A percentile compares a stretch with the other conserved stretches of the same genome.
These are phyloP conservation scores for Debaryomyces robertsiae DNA, from an alignment of 1,139 yeast genomes.

Conservation along the genomic window DNA sequence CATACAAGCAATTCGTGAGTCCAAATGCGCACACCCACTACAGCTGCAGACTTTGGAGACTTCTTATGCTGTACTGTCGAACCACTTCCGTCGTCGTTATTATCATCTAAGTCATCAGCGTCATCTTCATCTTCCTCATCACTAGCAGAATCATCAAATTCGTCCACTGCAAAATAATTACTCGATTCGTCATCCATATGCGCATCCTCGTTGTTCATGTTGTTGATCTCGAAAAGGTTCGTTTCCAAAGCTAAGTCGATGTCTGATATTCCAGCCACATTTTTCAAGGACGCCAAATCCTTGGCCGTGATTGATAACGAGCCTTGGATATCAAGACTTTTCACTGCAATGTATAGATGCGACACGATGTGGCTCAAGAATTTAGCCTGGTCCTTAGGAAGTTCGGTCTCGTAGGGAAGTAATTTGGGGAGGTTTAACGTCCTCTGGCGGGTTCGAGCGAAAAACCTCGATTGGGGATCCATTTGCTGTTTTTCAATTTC, in stretches of 20 bases:
- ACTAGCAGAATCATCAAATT: slow-evolving; percentile 34
- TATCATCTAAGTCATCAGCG: slow-evolving; percentile 39
- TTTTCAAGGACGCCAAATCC: slow-evolving; percentile 50
- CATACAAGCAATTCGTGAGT: slow-evolving; percentile 84
- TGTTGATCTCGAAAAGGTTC: slow-evolving; percentile 42
- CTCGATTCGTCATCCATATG: slow-evolving; percentile 24
- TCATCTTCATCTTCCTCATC: slow-evolving; percentile 41
- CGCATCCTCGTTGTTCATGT: slow-evolving; percentile 14
- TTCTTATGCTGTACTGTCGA: slow-evolving; percentile 52
- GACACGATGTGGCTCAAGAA: slow-evolving; percentile 79
- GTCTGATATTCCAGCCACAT: slow-evolving; percentile 39
- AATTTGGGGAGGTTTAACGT: slow-evolving; percentile 60
- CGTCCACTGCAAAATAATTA: slow-evolving; percentile 23
- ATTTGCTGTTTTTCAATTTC: slow-evolving; percentile 41
- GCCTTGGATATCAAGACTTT: slow-evolving; percentile 77
- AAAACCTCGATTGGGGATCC: slow-evolving; percentile 60
- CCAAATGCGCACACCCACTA: slow-evolving; percentile 81
- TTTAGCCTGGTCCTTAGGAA: slow-evolving; percentile 67
- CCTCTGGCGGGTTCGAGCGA: slow-evolving; percentile 52
- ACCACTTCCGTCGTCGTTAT: slow-evolving; percentile 40
- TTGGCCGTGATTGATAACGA: slow-evolving; percentile 66
- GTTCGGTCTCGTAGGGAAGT: slow-evolving; percentile 78
- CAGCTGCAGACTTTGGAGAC: slow-evolving; percentile 69
- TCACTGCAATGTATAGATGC: slow-evolving; percentile 77
- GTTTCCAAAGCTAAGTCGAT: slow-evolving; percentile 59